Evolutionary conservation across 805 yeast genomes (phyloP).

Genomic region (Lachancea thermotolerans): DNA sequence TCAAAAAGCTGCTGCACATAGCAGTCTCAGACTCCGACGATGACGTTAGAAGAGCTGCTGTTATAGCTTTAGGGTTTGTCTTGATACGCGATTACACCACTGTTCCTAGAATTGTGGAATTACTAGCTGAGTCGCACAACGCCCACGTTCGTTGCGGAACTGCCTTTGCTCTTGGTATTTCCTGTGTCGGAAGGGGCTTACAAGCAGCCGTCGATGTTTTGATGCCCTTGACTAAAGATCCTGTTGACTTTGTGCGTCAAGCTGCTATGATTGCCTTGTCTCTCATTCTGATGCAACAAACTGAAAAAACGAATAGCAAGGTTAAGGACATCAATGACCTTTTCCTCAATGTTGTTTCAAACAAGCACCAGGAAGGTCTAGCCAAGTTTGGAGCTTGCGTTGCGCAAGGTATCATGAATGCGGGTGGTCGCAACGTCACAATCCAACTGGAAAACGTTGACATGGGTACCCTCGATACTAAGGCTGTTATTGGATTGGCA

Average conservation of each 20-base stretch:
- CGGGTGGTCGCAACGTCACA: slow-evolving; percentile 97
- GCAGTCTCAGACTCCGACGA: slow-evolving; percentile 97
- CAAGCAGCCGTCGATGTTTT: slow-evolving; percentile 85
- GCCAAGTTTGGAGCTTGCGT: slow-evolving; percentile 97
- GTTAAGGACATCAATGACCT: slow-evolving; percentile 70
- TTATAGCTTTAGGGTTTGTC: slow-evolving; percentile 83
- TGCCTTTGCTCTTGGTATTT: slow-evolving; percentile 92
- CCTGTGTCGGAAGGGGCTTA: slow-evolving; percentile 92
- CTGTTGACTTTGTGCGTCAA: slow-evolving; percentile 96
- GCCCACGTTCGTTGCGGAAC: slow-evolving; percentile 98
- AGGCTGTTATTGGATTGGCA: slow-evolving; percentile 87
- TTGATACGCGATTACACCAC: slow-evolving; percentile 85
- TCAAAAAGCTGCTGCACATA: slow-evolving; percentile 76
- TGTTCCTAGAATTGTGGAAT: slow-evolving; percentile 90
- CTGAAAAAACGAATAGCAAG: slow-evolving; percentile 74
- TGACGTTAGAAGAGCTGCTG: slow-evolving; percentile 95
- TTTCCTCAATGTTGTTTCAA: slow-evolving; percentile 67
- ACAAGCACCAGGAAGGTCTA: slow-evolving; percentile 91
- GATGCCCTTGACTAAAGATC: slow-evolving; percentile 87
- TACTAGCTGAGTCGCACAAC: slow-evolving; percentile 88
- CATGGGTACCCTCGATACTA: slow-evolving; percentile 83
- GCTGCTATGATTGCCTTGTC: slow-evolving; percentile 92
- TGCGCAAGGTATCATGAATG: slow-evolving; percentile 96
- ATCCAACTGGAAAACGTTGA: slow-evolving; percentile 82
- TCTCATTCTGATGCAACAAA: slow-evolving; percentile 84